Evolutionary conservation across 2,329 filamentous ascomycete species (phyloP).

Genomic region (Trichoderma endophyticum): DNA sequence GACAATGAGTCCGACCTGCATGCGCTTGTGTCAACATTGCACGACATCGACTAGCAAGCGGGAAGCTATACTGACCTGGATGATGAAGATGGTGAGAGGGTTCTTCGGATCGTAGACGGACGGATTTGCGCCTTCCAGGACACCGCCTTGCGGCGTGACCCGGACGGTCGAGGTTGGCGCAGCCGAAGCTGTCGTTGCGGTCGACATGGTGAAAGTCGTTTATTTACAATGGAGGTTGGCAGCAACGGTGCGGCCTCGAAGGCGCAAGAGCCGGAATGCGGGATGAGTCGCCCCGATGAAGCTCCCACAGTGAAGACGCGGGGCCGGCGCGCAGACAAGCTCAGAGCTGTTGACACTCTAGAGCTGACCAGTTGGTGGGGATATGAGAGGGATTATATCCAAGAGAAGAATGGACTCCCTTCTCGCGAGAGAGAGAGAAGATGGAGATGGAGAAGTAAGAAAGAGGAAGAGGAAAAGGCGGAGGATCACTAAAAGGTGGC

Average conservation of each 20-base stretch:
- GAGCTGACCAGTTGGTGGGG: neutral
- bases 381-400: neutral
- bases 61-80: constrained; percentile 50
- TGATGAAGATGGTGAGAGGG: constrained; percentile 73
- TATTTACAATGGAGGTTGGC: neutral
- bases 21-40: neutral
- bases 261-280: neutral
- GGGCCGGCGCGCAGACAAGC: neutral
- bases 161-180: constrained; percentile 30
- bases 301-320: neutral
- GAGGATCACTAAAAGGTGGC: neutral
- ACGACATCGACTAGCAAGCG: neutral
- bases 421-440: neutral
- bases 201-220: constrained; percentile 14
- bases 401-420: neutral
- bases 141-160: constrained; percentile 51
- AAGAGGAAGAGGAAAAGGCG: neutral
- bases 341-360: neutral
- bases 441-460: neutral
- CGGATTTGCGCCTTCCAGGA: constrained; percentile 69
- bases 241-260: neutral
- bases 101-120: constrained; percentile 66
- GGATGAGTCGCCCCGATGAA: neutral
- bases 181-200: constrained; percentile 27
- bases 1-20: constrained; percentile 43